phyloP scores from a whole-genome alignment of 1,284 basidiomycete genomes.

The Naganishia liquefaciens region DNA sequence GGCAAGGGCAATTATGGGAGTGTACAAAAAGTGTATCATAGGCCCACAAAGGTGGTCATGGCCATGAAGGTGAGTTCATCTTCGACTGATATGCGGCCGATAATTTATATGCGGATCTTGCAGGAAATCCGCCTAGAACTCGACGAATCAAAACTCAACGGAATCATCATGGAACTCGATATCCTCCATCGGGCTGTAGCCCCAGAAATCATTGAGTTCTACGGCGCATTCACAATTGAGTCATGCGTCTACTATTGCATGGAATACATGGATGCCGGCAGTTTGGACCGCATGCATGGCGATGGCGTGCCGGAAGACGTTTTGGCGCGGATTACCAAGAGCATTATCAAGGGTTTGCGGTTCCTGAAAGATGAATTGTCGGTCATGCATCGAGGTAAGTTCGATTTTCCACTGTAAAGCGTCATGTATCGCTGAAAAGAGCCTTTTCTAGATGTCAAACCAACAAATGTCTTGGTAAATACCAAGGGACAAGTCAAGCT shows the following conservation, averaged over 20 bases:
- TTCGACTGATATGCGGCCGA: neutral
- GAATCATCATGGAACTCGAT: slow-evolving; percentile 98
- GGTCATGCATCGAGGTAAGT: slow-evolving; percentile 89
- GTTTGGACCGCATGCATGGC: slow-evolving; percentile 79
- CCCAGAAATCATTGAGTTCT: slow-evolving; percentile 94
- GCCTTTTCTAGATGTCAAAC: slow-evolving; percentile 67
- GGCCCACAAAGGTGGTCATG: slow-evolving; percentile 92
- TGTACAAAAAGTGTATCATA: slow-evolving; percentile 92
- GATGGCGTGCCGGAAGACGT: slow-evolving; percentile 70
- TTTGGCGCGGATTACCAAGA: slow-evolving; percentile 76
- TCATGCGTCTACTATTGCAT: slow-evolving; percentile 99
- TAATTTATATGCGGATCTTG: slow-evolving; percentile 9
- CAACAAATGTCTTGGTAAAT: slow-evolving; percentile 94
- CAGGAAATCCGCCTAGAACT: slow-evolving; percentile 98
- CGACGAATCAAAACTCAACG: slow-evolving; percentile 89
- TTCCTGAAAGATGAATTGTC: slow-evolving; percentile 95
- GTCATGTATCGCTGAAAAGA: neutral
- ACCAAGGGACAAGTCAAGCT: slow-evolving; percentile 86
- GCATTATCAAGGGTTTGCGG: slow-evolving; percentile 86
- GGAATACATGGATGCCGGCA: slow-evolving; percentile 98
- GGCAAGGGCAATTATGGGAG: slow-evolving; percentile 97
- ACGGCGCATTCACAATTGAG: slow-evolving; percentile 98
- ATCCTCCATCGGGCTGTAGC: slow-evolving; percentile 90
- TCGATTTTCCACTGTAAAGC: neutral
- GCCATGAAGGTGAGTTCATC: slow-evolving; percentile 83